phyloP scores from a whole-genome alignment of 768 basidiomycete genomes.

The Mycena chlorophos region DNA sequence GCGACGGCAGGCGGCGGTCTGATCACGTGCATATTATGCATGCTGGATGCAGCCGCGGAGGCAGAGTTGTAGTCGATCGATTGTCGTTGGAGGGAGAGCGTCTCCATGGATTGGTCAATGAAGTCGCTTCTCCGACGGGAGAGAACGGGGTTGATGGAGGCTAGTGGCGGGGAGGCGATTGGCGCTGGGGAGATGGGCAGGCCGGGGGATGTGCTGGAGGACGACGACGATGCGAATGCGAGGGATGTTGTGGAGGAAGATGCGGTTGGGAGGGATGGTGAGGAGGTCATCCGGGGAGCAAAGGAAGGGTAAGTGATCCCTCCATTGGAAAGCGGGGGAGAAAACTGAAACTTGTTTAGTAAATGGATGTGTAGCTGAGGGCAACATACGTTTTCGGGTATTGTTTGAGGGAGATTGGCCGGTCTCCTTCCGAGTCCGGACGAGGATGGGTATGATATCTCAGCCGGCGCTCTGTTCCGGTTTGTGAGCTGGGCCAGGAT shows the following conservation, averaged over 20 bases:
- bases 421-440: slow-evolving; percentile 18
- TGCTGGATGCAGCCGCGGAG: slow-evolving; percentile 50
- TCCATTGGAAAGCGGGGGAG: slow-evolving; percentile 40
- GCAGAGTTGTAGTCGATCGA: slow-evolving; percentile 84
- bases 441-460: slow-evolving; percentile 29
- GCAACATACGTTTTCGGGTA: slow-evolving; percentile 48
- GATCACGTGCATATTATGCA: slow-evolving; percentile 46
- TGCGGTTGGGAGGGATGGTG: slow-evolving; percentile 31
- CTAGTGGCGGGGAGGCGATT: slow-evolving; percentile 75
- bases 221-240: neutral
- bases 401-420: slow-evolving; percentile 43
- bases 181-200: slow-evolving; percentile 40
- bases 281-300: slow-evolving; percentile 38
- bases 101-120: slow-evolving; percentile 74
- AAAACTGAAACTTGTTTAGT: slow-evolving; percentile 31
- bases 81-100: slow-evolving; percentile 48
- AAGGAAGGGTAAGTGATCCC: slow-evolving; percentile 58
- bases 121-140: slow-evolving; percentile 78
- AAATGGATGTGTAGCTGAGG: slow-evolving; percentile 10
- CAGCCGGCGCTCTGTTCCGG: slow-evolving; percentile 41
- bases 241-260: slow-evolving; percentile 39
- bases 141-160: slow-evolving; percentile 79
- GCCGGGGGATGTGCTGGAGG: slow-evolving; percentile 26
- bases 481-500: neutral
- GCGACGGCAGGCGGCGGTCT: slow-evolving; percentile 83